Evolutionary conservation across 768 basidiomycete genomes (phyloP), one percentile per base, ranked within the genome.

Genomic region (Xerocomellus chrysenteron): DNA sequence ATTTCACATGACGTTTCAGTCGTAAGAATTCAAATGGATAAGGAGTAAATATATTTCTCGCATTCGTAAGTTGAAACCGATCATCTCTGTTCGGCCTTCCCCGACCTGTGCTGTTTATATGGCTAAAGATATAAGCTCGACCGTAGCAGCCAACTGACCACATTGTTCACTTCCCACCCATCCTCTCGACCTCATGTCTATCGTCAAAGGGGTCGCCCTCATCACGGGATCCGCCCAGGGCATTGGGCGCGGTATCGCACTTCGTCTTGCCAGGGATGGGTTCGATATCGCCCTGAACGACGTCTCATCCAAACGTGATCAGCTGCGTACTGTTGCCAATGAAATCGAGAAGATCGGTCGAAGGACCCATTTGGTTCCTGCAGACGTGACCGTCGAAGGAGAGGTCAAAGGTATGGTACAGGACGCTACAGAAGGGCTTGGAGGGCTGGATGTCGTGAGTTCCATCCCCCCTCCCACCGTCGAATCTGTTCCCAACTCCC

Each of bases 231-330:
- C 67, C 5, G 65, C 65, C 1, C 70, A 67, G 47, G 70, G 71
- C 11, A 58, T 73, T n/a, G 73, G 73, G 1, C 59, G 44, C 11
- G 37, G 42, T 9, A 64, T 66, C 19, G 61, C 58, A 1, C 59
- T 65, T 35, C 64, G 61, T 19, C 58, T 63, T 5, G 58, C 66
- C 1, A 52, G 19, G 9, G 66, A 65, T 33, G 66, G 67, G 30
- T 69, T 66, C 51, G 61, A 73, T 24, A 50, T 74, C 11, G 69
- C 64, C 17, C 42, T 74, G 10, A 70, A 72, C 42, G 69, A 74
- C 41, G 17, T 73, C 24, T 4, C 57, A 7, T 43, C 65, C 6
- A 66, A 68, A 33, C 17, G 12, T 5, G 53, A 55, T 14, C 33
- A 61, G 4, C 33, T 66, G 11, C 40, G 32, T 14, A 40, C 43